Evolutionary conservation across 129 eudicot species (phyloP).

Genomic region (Apium graveolens): DNA sequence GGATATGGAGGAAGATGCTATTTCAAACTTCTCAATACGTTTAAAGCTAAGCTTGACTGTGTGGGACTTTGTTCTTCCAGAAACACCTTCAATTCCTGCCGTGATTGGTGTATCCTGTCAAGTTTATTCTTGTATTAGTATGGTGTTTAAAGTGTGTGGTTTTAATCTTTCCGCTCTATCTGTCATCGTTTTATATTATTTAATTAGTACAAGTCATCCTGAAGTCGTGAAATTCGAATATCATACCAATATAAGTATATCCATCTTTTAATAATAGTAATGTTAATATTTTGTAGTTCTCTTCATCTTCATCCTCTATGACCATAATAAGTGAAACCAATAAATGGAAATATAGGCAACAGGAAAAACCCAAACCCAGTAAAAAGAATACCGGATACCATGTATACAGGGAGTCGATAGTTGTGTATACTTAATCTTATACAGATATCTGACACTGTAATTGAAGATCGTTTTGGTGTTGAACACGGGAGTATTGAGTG

Average conservation of each 20-base stretch:
- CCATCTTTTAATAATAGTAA: too few species aligned
- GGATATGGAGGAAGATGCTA: slow-evolving; percentile 94
- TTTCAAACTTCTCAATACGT: slow-evolving; percentile 59
- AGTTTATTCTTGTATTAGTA: neutral
- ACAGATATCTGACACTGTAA: slow-evolving; percentile 93
- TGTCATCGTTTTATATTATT: neutral
- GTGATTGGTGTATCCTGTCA: slow-evolving; percentile 93
- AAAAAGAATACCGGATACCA: neutral
- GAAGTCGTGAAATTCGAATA: neutral
- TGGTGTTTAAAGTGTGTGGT: neutral
- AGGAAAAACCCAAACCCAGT: neutral
- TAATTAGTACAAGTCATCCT: neutral
- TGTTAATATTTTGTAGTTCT: too few species aligned
- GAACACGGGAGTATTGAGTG: slow-evolving; percentile 82
- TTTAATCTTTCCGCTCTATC: neutral
- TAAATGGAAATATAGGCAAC: neutral
- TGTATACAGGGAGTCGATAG: neutral
- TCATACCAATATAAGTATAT: neutral
- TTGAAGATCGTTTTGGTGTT: slow-evolving; percentile 95
- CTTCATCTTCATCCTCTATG: neutral
- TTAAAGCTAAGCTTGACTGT: slow-evolving; percentile 72
- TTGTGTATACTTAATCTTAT: slow-evolving; percentile 32
- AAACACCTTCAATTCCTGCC: slow-evolving; percentile 92
- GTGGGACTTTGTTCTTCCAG: slow-evolving; percentile 86
- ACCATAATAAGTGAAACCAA: neutral